A percentile compares a stretch with the other conserved stretches of the same genome.
These are phyloP conservation scores for Pseudogymnoascus sp. DNA, from an alignment of 2,329 filamentous ascomycete genomes.

Conservation along the genomic window DNA sequence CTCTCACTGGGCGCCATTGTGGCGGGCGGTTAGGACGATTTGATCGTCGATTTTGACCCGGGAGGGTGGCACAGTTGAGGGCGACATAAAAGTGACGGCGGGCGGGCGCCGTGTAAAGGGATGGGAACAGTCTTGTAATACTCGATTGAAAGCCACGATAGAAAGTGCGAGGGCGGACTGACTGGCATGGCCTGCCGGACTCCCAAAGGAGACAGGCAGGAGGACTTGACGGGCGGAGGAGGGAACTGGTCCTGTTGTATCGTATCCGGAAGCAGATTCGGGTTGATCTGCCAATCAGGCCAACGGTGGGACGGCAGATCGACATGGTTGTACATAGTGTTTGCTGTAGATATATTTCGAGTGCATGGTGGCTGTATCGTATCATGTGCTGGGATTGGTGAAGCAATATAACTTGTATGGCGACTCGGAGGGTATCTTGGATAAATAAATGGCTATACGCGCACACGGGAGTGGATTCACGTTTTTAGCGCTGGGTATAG, in stretches of 20 bases:
- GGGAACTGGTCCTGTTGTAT: not conserved
- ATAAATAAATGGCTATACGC: too few relatives aligned
- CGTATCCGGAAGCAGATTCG: not conserved
- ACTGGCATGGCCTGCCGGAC: not conserved
- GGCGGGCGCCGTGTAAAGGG: not conserved
- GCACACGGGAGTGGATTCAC: too few relatives aligned
- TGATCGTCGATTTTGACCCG: not conserved
- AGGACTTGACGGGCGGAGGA: not conserved
- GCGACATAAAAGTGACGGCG: not conserved
- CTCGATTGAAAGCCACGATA: not conserved
- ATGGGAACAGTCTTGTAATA: slow-evolving; percentile 3
- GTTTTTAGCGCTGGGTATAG: too few relatives aligned
- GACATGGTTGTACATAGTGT: not conserved
- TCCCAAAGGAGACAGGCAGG: not conserved
- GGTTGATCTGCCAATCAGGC: not conserved
- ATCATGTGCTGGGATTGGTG: not conserved
- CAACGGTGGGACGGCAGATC: not conserved
- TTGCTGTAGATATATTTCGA: not conserved
- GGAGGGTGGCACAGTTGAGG: not conserved
- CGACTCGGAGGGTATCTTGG: not conserved
- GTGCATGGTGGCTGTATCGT: not conserved
- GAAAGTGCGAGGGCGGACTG: not conserved
- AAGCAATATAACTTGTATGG: not conserved
- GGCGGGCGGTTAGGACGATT: not conserved
- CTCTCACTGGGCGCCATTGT: not conserved